phyloP scores from a whole-genome alignment of 306 rosid genomes.

The Vicia faba region DNA sequence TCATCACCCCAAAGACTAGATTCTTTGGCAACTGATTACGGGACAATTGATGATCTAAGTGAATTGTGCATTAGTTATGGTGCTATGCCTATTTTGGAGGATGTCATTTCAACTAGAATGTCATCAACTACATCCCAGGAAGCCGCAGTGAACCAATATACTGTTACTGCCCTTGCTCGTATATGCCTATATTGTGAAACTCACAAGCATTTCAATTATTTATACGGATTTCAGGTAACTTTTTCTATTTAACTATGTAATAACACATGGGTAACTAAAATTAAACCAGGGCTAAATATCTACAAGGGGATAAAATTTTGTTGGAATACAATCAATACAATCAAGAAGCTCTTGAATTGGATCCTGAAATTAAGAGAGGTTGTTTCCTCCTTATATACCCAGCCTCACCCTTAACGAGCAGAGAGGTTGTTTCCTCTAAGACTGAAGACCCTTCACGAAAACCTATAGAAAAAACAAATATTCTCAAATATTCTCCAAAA shows the following conservation, averaged over 20 bases:
- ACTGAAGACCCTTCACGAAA: background rate
- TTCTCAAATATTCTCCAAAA: background rate
- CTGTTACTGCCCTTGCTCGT: conserved; percentile 72
- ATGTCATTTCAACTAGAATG: conserved; percentile 80
- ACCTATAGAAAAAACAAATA: background rate
- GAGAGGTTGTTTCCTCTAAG: conserved; percentile 8
- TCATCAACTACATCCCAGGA: conserved; percentile 58
- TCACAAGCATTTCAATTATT: conserved; percentile 84
- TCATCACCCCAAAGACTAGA: conserved; percentile 91
- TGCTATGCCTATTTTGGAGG: conserved; percentile 85
- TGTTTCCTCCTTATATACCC: background rate
- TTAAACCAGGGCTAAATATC: conserved; percentile 13
- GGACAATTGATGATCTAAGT: conserved; percentile 86
- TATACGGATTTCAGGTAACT: conserved; percentile 87
- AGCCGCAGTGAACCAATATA: conserved; percentile 62
- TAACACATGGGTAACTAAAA: background rate
- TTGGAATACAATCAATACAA: background rate
- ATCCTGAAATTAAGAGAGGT: background rate
- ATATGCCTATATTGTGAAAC: conserved; percentile 86
- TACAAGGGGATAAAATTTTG: conserved; percentile 10
- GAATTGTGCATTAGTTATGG: conserved; percentile 86
- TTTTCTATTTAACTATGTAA: background rate
- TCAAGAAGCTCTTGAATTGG: background rate
- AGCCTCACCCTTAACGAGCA: background rate
- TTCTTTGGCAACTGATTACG: conserved; percentile 83